Conservation (phyloP, 345 rosid genomes). For the Dimocarpus longan region DNA sequence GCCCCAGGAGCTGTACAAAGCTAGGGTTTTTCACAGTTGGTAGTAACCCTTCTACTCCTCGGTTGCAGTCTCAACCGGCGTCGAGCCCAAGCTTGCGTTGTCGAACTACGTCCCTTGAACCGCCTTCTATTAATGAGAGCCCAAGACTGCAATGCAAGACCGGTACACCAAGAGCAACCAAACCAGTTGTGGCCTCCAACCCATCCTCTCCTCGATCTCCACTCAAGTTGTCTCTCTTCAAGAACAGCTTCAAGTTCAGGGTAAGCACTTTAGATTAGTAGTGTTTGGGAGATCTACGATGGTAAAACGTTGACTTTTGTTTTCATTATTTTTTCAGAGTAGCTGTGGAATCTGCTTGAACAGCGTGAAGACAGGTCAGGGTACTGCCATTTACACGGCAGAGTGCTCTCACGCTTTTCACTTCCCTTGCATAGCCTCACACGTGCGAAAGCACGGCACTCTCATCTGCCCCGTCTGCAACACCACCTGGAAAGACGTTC, state of each 20-base stretch:
- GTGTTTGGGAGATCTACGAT: not conserved
- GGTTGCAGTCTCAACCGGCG: constrained; percentile 32
- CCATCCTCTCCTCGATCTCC: constrained; percentile 83
- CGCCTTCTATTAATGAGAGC: constrained; percentile 33
- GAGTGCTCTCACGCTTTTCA: constrained; percentile 86
- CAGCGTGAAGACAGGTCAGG: constrained; percentile 80
- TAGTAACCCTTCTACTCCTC: constrained; percentile 75
- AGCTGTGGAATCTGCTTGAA: constrained; percentile 77
- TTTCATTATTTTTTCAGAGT: constrained; percentile 36
- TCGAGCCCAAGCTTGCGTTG: constrained; percentile 56
- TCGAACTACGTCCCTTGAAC: constrained; percentile 34
- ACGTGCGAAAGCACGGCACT: constrained; percentile 51
- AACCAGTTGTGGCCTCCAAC: constrained; percentile 39
- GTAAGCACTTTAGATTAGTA: constrained; percentile 39
- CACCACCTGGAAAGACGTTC: constrained; percentile 69
- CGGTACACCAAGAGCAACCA: constrained; percentile 27
- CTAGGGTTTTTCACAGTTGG: constrained; percentile 53
- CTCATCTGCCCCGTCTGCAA: constrained; percentile 83
- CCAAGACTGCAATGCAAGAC: constrained; percentile 42
- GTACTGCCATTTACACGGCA: constrained; percentile 82
- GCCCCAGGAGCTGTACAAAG: constrained; percentile 59
- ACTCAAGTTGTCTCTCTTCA: constrained; percentile 72
- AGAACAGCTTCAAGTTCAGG: constrained; percentile 78
- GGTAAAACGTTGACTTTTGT: not conserved
- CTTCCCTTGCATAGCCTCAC: constrained; percentile 73